These are phyloP conservation scores for Penicillium flavigenum DNA, from an alignment of 495 filamentous ascomycete species.

Conservation along the genomic window DNA sequence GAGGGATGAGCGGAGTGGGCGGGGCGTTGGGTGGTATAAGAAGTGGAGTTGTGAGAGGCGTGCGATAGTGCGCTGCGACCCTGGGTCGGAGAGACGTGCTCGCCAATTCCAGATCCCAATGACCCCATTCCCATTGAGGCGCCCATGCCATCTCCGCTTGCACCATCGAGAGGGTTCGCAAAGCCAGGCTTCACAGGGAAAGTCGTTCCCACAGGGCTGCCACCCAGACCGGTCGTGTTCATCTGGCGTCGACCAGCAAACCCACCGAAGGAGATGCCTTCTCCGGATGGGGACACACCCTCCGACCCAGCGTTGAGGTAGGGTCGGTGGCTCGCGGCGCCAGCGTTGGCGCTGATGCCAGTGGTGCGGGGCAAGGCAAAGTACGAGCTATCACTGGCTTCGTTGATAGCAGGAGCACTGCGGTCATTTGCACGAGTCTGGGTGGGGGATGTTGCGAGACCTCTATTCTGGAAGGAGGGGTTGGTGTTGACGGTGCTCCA, in stretches of 20 bases:
- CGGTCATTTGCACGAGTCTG: slow-evolving; percentile 47
- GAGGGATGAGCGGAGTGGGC: slow-evolving; percentile 38
- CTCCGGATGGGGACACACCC: slow-evolving; percentile 37
- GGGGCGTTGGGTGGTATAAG: slow-evolving; percentile 35
- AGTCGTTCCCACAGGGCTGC: slow-evolving; percentile 30
- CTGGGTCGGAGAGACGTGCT: slow-evolving; percentile 32
- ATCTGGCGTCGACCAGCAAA: slow-evolving; percentile 34
- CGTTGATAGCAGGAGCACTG: slow-evolving; percentile 37
- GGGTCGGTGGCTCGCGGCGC: slow-evolving; percentile 29
- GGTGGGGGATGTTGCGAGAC: slow-evolving; percentile 50
- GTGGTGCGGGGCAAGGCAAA: slow-evolving; percentile 39
- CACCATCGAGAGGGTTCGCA: slow-evolving; percentile 29
- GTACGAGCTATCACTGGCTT: slow-evolving; percentile 44
- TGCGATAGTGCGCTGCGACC: slow-evolving; percentile 36
- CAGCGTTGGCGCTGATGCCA: slow-evolving; percentile 27
- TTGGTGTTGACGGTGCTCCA: slow-evolving; percentile 57
- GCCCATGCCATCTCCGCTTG: slow-evolving; percentile 32
- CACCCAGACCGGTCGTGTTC: slow-evolving; percentile 31
- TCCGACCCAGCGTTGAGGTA: slow-evolving; percentile 38
- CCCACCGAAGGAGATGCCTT: slow-evolving; percentile 34
- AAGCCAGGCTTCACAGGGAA: slow-evolving; percentile 37
- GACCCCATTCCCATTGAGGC: slow-evolving; percentile 31
- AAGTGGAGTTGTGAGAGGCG: slow-evolving; percentile 41
- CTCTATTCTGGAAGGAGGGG: slow-evolving; percentile 45
- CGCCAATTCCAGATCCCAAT: slow-evolving; percentile 31